A percentile compares a stretch with the other conserved stretches of the same genome.
Conservation (phyloP, 768 basidiomycete genomes). For the Porphyrellus cyaneotinctus region DNA sequence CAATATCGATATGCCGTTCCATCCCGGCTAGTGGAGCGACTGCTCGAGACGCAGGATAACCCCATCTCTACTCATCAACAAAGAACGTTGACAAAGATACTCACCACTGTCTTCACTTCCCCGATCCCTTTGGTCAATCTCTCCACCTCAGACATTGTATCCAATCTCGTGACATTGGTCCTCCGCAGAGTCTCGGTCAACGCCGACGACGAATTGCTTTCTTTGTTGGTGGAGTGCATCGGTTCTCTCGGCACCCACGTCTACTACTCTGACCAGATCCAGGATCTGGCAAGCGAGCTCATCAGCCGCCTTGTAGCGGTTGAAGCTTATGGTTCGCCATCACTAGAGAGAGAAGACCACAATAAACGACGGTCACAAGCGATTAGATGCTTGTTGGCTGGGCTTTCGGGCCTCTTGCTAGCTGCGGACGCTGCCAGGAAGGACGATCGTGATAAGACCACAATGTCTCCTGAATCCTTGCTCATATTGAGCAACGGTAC, state of each 20-base stretch:
- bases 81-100: constrained; percentile 67
- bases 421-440: constrained; percentile 47
- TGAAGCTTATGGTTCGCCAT: constrained; percentile 58
- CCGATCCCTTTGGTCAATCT: constrained; percentile 82
- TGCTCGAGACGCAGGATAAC: constrained; percentile 59
- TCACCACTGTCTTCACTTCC: constrained; percentile 78
- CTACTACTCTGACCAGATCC: constrained; percentile 95
- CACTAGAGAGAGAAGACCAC: constrained; percentile 35
- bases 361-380: constrained; percentile 55
- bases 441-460: constrained; percentile 17
- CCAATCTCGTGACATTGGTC: constrained; percentile 70
- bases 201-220: constrained; percentile 60
- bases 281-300: constrained; percentile 84
- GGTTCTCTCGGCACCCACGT: constrained; percentile 85
- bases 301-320: constrained; percentile 68
- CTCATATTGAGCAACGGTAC: constrained; percentile 28
- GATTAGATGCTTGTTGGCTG: constrained; percentile 65
- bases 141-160: constrained; percentile 84
- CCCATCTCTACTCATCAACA: constrained; percentile 47
- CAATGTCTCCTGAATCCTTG: constrained; percentile 19
- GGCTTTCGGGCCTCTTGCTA: constrained; percentile 64
- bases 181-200: constrained; percentile 64
- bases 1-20: constrained; percentile 92
- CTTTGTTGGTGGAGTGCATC: constrained; percentile 69
- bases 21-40: constrained; percentile 74